Percentiles rank a stretch among this genome's conserved stretches.
These are phyloP conservation scores for Omphalea diandra DNA, from an alignment of 441 rosid genomes.

Conservation along the genomic window DNA sequence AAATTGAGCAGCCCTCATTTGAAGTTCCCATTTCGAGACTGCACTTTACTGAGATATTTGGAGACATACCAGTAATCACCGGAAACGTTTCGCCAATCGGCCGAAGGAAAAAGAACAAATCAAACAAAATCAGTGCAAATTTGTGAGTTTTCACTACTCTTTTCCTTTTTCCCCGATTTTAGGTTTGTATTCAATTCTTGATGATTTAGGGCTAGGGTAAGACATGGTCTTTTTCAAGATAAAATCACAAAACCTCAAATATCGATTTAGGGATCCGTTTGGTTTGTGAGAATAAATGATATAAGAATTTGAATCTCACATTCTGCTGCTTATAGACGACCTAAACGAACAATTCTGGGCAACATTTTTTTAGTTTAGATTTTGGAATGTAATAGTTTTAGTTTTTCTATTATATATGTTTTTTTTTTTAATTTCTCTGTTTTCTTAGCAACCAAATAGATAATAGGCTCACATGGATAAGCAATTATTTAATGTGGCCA, in stretches of 20 bases:
- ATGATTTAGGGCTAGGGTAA: slow-evolving; percentile 1
- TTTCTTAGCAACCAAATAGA: not conserved
- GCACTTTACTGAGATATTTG: no score
- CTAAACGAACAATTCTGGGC: not conserved
- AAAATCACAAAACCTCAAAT: not conserved
- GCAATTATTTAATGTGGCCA: not conserved
- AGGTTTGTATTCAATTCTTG: not conserved
- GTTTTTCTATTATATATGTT: no score
- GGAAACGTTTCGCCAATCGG: no score
- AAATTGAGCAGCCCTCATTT: not conserved
- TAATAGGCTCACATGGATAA: no score
- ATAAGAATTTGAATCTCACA: not conserved
- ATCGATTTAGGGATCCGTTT: not conserved
- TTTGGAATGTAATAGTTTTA: not conserved
- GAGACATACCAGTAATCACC: no score
- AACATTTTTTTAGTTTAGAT: not conserved
- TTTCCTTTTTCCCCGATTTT: not conserved
- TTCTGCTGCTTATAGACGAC: not conserved
- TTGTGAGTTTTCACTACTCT: slow-evolving; percentile 11
- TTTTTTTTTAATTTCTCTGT: not conserved
- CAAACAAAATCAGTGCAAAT: not conserved
- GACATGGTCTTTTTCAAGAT: not conserved
- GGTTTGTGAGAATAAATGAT: not conserved
- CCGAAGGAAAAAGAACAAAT: not conserved
- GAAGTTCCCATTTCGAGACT: not conserved